A percentile compares a stretch with the other conserved stretches of the same genome.
These are phyloP conservation scores for Phytophthora uliginosa DNA, from an alignment of 352 stramenopile species.

Conservation along the genomic window DNA sequence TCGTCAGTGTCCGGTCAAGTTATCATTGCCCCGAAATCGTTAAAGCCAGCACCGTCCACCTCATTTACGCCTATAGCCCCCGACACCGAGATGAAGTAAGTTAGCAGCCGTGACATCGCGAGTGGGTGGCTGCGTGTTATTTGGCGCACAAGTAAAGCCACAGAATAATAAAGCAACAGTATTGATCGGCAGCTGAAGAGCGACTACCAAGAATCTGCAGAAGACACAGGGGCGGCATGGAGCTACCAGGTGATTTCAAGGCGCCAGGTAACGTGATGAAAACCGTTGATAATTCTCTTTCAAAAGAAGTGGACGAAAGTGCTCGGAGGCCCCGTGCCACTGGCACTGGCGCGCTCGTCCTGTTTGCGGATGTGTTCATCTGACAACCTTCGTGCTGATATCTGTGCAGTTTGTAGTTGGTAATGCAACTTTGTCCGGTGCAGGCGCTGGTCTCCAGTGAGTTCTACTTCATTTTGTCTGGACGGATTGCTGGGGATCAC, in stretches of 20 bases:
- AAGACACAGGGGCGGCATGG: neutral
- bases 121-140: conserved; percentile 21
- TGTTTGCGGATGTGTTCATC: conserved; percentile 9
- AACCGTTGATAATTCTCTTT: conserved; percentile 12
- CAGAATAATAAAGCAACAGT: conserved; percentile 40
- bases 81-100: conserved; percentile 44
- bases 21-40: conserved; percentile 44
- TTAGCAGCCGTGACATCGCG: conserved; percentile 18
- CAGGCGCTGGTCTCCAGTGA: conserved; percentile 7
- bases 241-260: neutral
- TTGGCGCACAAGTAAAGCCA: conserved; percentile 18
- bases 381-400: conserved; percentile 19
- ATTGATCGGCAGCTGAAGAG: conserved; percentile 23
- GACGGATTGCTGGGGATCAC: conserved; percentile 3
- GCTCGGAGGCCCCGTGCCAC: neutral
- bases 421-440: conserved; percentile 25
- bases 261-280: neutral
- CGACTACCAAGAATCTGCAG: conserved; percentile 12
- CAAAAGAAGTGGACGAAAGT: conserved; percentile 22
- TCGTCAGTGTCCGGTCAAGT: conserved; percentile 36
- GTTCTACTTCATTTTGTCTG: conserved; percentile 9
- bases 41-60: conserved; percentile 27
- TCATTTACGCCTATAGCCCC: conserved; percentile 35
- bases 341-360: neutral
- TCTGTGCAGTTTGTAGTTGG: conserved; percentile 30